Evolutionary conservation across 164 flowering plant genomes (phyloP), one percentile per base, ranked within the genome.

Genomic region (Vitis labrusca): DNA sequence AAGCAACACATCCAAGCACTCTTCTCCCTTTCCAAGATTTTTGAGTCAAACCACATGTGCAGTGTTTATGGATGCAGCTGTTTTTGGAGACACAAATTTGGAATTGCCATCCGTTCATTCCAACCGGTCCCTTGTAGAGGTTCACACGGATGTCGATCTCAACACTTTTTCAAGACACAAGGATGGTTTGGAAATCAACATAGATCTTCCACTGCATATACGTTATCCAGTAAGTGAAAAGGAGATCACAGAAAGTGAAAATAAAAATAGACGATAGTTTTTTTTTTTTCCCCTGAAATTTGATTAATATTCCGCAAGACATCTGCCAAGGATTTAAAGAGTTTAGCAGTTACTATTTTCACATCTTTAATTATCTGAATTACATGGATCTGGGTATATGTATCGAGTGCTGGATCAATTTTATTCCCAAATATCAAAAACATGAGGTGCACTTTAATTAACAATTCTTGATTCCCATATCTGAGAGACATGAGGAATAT

Each of bases 51-150:
- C 11, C 13, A n/a, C 69, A 37, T 70, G 8, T 87, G 77, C 87
- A 95, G 97, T 81, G 3, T 90, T 85, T 60, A 60, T 19, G 17
- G 88, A 80, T 72, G 87, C 87, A 48, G 85, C 84, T 74, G 97
- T 91, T 56, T 88, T 90, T 78, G 99, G 99, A 64, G 99, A 96
- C 61, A 87, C 91, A 12, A 89, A 96, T 80, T 79, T 96, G 81
- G 99, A 96, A 37, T 37, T 37, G 44, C 44, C 97, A 62, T 81
- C 97, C 19, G 76, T 89, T 66, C 84, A 71, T 56, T 88, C 97
- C 57, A 86, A 86, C 64, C 76, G 77, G 32, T 86, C 98, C 37
- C 79, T 76, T 69, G 94, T 96, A 72, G 99, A 93, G 73, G 65
- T 96, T 77, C 93, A 89, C 71, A 59, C 85, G 76, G 76, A 81